Conservation (phyloP, 441 rosid genomes). For the Erodium chrysanthum region DNA sequence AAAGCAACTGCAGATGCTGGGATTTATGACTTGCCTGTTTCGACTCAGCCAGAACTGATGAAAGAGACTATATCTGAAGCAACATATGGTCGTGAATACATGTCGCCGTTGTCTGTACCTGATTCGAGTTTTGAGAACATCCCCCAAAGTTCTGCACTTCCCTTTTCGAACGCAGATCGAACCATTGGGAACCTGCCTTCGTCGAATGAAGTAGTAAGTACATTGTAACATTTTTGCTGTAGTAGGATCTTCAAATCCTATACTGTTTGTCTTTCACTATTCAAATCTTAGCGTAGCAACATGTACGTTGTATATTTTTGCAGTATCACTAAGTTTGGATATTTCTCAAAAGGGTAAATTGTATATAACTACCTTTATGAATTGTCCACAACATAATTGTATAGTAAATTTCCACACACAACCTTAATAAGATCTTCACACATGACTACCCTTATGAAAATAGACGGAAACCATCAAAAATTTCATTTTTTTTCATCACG, state of each 20-base stretch:
- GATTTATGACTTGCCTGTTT: constrained; percentile 15
- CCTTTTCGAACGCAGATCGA: constrained; percentile 16
- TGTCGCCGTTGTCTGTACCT: constrained; percentile 13
- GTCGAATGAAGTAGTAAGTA: constrained; percentile 29
- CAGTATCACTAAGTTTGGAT: not conserved
- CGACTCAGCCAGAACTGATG: constrained; percentile 18
- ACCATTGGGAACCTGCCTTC: constrained; percentile 23
- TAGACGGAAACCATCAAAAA: too few species aligned
- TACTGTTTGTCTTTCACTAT: not conserved
- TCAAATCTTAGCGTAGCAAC: not conserved
- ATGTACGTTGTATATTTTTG: not conserved
- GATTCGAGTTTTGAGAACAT: constrained; percentile 22
- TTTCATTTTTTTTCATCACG: too few species aligned
- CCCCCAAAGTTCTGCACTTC: constrained; percentile 15
- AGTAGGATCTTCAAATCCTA: not conserved
- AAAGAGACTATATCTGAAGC: constrained; percentile 22
- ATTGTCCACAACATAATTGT: too few species aligned
- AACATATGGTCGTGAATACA: constrained; percentile 16
- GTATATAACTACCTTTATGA: too few species aligned
- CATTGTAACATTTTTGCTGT: not conserved
- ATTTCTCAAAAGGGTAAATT: too few species aligned
- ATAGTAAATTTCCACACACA: too few species aligned
- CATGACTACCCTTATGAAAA: too few species aligned
- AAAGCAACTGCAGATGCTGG: constrained; percentile 21
- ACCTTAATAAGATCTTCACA: too few species aligned